phyloP scores from a whole-genome alignment of 768 basidiomycete species.

The Gloeophyllum trabeum region DNA sequence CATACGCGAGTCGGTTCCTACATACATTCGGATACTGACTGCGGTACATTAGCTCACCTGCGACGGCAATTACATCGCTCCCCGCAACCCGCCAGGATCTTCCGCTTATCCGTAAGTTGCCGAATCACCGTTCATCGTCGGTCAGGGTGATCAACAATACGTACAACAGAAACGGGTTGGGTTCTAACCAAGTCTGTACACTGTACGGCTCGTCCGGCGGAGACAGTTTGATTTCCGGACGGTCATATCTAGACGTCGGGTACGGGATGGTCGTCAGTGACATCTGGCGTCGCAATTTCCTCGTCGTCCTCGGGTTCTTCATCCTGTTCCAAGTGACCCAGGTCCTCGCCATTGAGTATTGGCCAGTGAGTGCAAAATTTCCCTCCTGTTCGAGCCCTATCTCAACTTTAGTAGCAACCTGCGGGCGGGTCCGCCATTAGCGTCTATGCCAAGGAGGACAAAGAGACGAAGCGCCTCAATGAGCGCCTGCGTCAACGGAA shows the following conservation, averaged over 20 bases:
- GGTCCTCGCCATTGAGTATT: slow-evolving; percentile 53
- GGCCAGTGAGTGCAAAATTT: slow-evolving; percentile 31
- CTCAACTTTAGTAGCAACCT: slow-evolving; percentile 29
- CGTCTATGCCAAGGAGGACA: slow-evolving; percentile 49
- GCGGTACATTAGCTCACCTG: slow-evolving; percentile 37
- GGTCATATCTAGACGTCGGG: slow-evolving; percentile 46
- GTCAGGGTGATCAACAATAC: slow-evolving; percentile 9
- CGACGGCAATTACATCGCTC: slow-evolving; percentile 53
- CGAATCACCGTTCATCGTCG: slow-evolving; percentile 15
- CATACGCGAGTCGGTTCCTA: slow-evolving; percentile 6
- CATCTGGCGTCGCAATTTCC: slow-evolving; percentile 58
- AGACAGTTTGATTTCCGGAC: slow-evolving; percentile 41
- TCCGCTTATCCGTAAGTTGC: slow-evolving; percentile 49
- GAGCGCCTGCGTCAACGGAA: slow-evolving; percentile 41
- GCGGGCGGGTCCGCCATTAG: slow-evolving; percentile 34
- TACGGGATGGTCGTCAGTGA: slow-evolving; percentile 38
- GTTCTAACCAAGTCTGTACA: slow-evolving; percentile 70
- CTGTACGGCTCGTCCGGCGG: slow-evolving; percentile 57
- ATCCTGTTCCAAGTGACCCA: slow-evolving; percentile 61
- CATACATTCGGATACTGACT: slow-evolving; percentile 4
- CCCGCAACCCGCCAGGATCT: slow-evolving; percentile 46
- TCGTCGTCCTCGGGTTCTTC: slow-evolving; percentile 63
- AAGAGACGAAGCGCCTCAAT: slow-evolving; percentile 44
- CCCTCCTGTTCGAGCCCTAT: slow-evolving; percentile 4
- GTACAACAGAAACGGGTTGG: slow-evolving; percentile 30